Conservation (phyloP, 2,329 filamentous ascomycete genomes). For the Apiospora hydei region DNA sequence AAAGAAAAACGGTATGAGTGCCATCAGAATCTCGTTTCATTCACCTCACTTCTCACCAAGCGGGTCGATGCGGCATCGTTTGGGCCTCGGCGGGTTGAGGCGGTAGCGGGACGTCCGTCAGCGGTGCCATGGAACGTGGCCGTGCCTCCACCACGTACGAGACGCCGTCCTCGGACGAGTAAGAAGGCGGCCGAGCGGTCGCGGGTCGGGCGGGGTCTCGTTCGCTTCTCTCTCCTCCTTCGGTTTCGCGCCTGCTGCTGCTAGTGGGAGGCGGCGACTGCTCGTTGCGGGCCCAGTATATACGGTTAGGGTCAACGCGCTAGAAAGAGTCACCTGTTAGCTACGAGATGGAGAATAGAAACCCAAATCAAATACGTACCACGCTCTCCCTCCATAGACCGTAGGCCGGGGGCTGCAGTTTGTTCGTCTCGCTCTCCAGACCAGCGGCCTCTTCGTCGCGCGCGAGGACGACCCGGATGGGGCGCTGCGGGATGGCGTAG, state of each 20-base stretch:
- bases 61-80: constrained; percentile 28
- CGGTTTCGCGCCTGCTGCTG: constrained; percentile 7
- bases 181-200: constrained; percentile 71
- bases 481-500: constrained; percentile 73
- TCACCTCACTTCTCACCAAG: neutral
- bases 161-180: constrained; percentile 77
- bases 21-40: neutral
- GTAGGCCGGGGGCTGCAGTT: constrained; percentile 80
- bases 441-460: constrained; percentile 75
- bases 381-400: constrained; percentile 85
- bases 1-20: neutral
- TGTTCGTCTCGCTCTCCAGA: constrained; percentile 60
- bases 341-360: neutral
- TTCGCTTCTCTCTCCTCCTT: constrained; percentile 23
- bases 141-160: constrained; percentile 74
- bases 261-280: constrained; percentile 34
- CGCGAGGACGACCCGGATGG: constrained; percentile 79
- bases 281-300: constrained; percentile 80
- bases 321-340: constrained; percentile 39
- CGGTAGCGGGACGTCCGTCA: constrained; percentile 46
- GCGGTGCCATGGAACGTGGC: constrained; percentile 63
- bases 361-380: constrained; percentile 56
- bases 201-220: constrained; percentile 28
- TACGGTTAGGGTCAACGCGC: constrained; percentile 79
- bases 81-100: constrained; percentile 58